Percentiles rank a stretch among this genome's conserved stretches.
Conservation (phyloP, 371 early-diverging fungal species). For the Scutellospora calospora region DNA sequence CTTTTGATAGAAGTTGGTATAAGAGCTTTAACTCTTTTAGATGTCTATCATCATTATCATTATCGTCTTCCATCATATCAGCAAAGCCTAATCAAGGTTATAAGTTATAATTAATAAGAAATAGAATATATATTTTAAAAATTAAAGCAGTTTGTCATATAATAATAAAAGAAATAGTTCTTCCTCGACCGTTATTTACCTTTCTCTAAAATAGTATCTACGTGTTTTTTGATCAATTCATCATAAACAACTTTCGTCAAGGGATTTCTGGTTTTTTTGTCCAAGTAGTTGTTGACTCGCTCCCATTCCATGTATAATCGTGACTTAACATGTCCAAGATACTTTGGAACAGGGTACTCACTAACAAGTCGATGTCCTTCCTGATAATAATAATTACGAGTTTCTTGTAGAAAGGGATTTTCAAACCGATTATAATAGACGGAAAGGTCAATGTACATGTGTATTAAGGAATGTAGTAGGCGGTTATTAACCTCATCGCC, state of each 20-base stretch:
- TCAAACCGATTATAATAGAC: constrained; percentile 79
- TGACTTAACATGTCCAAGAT: constrained; percentile 68
- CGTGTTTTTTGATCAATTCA: constrained; percentile 69
- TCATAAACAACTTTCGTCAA: constrained; percentile 67
- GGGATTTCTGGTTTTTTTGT: constrained; percentile 70
- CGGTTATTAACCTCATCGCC: constrained; percentile 63
- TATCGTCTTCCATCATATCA: constrained; percentile 66
- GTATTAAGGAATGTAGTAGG: constrained; percentile 71
- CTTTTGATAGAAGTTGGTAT: constrained; percentile 63
- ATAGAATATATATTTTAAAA: not conserved
- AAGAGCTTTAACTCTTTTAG: constrained; percentile 66
- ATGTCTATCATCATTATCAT: constrained; percentile 37
- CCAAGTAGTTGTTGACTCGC: constrained; percentile 73
- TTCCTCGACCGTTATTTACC: too few species aligned
- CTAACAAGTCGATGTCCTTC: constrained; percentile 68
- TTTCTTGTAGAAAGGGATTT: constrained; percentile 65
- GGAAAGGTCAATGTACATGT: constrained; percentile 81
- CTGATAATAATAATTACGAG: constrained; percentile 70
- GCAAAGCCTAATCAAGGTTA: constrained; percentile 68
- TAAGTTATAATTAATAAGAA: not conserved
- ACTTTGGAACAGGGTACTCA: constrained; percentile 61
- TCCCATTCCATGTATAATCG: constrained; percentile 74
- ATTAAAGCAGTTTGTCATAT: too few species aligned
- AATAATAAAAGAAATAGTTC: too few species aligned
- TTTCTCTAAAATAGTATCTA: constrained; percentile 68